These are phyloP conservation scores for Neurospora intermedia DNA, from an alignment of 495 filamentous ascomycete species.

Conservation along the genomic window DNA sequence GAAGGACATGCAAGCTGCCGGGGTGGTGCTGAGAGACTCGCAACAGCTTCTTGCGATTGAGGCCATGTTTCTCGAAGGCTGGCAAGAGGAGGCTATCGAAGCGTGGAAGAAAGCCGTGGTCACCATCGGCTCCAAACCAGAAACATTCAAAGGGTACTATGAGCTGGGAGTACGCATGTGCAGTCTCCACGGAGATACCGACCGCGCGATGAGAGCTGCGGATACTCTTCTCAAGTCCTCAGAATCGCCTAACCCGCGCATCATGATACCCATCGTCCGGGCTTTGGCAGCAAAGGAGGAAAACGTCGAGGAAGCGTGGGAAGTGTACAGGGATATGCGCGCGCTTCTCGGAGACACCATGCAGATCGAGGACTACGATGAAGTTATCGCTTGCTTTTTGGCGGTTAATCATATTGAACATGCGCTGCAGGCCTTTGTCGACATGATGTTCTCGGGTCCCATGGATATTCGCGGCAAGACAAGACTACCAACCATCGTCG, in stretches of 20 bases:
- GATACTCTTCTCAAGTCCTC: slow-evolving; percentile 45
- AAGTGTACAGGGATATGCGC: slow-evolving; percentile 52
- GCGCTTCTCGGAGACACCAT: slow-evolving; percentile 49
- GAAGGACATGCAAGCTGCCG: slow-evolving; percentile 49
- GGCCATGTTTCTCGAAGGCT: slow-evolving; percentile 49
- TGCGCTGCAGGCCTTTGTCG: slow-evolving; percentile 64
- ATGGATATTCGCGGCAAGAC: slow-evolving; percentile 31
- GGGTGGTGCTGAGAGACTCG: slow-evolving; percentile 38
- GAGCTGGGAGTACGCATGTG: slow-evolving; percentile 61
- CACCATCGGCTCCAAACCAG: slow-evolving; percentile 41
- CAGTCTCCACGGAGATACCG: slow-evolving; percentile 45
- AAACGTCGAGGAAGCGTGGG: slow-evolving; percentile 48
- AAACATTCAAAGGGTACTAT: slow-evolving; percentile 48
- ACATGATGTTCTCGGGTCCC: slow-evolving; percentile 66
- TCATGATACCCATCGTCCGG: slow-evolving; percentile 57
- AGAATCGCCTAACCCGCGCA: slow-evolving; percentile 39
- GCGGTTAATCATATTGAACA: slow-evolving; percentile 46
- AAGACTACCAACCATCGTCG: slow-evolving; percentile 47
- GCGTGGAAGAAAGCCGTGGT: slow-evolving; percentile 51
- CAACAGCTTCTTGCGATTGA: slow-evolving; percentile 57
- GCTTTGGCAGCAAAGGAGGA: slow-evolving; percentile 26
- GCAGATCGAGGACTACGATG: slow-evolving; percentile 66
- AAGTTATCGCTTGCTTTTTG: slow-evolving; percentile 52
- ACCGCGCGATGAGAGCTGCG: slow-evolving; percentile 53
- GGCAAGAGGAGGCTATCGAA: slow-evolving; percentile 47